A percentile compares a stretch with the other conserved stretches of the same genome.
These are phyloP conservation scores for Gypsophila paniculata DNA, from an alignment of 179 eudicot species.

Conservation along the genomic window DNA sequence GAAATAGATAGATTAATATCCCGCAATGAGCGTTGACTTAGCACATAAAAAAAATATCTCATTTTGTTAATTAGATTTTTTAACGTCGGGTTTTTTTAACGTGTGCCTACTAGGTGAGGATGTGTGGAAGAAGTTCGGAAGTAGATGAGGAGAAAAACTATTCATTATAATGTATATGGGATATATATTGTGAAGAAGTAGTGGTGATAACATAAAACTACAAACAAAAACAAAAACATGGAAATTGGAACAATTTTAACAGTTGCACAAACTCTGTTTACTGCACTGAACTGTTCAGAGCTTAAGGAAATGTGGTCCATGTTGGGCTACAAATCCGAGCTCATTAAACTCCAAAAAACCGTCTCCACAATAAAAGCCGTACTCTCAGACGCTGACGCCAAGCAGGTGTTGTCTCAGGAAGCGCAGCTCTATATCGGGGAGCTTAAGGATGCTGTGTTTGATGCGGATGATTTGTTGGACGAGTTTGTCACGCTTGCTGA, in stretches of 20 bases:
- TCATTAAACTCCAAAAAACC: not conserved
- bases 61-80: too few relatives aligned
- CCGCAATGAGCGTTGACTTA: too few relatives aligned
- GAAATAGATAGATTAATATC: too few relatives aligned
- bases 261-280: conserved; percentile 7
- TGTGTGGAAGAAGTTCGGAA: too few relatives aligned
- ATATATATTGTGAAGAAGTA: not conserved
- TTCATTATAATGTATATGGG: too few relatives aligned
- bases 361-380: conserved; percentile 17
- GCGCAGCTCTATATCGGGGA: conserved; percentile 11
- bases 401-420: not conserved
- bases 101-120: too few relatives aligned
- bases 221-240: conserved; percentile 7
- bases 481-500: conserved; percentile 18
- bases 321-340: not conserved
- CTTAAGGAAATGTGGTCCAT: not conserved
- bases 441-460: conserved; percentile 19
- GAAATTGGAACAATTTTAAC: not conserved
- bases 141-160: too few relatives aligned
- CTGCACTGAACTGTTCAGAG: not conserved
- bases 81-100: too few relatives aligned
- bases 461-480: conserved; percentile 25
- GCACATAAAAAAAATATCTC: too few relatives aligned
- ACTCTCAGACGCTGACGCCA: conserved; percentile 18
- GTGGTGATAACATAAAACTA: not conserved